Evolutionary conservation across 306 rosid genomes (phyloP).

Genomic region (Citrullus amarus): DNA sequence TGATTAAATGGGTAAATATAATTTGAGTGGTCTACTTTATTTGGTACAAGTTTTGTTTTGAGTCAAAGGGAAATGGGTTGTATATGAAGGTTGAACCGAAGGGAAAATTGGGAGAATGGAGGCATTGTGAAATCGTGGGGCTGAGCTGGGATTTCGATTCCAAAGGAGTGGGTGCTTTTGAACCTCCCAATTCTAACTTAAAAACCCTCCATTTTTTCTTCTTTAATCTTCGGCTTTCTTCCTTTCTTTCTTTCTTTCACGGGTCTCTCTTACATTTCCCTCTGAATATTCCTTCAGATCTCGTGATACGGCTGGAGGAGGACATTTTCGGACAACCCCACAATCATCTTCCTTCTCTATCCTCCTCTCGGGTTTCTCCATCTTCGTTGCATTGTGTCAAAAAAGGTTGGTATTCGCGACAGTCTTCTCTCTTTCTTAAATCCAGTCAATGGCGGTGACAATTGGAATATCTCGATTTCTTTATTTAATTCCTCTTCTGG

Average conservation of each 20-base stretch:
- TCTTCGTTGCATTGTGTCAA: not conserved
- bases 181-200: not conserved
- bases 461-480: not conserved
- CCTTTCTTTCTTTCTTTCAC: not conserved
- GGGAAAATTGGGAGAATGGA: not conserved
- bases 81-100: too few species aligned
- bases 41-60: too few species aligned
- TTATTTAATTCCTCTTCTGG: not conserved
- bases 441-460: not conserved
- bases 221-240: not conserved
- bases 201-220: not conserved
- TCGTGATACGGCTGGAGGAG: not conserved
- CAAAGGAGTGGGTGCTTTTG: not conserved
- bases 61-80: too few species aligned
- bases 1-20: too few species aligned
- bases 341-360: not conserved
- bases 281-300: not conserved
- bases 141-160: constrained; percentile 2
- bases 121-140: not conserved
- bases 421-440: not conserved
- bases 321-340: not conserved
- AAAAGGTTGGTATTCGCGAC: not conserved
- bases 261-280: not conserved
- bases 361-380: constrained; percentile 1
- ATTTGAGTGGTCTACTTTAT: too few species aligned